phyloP scores from a whole-genome alignment of 164 flowering plant genomes.

The Pachysandra terminalis region DNA sequence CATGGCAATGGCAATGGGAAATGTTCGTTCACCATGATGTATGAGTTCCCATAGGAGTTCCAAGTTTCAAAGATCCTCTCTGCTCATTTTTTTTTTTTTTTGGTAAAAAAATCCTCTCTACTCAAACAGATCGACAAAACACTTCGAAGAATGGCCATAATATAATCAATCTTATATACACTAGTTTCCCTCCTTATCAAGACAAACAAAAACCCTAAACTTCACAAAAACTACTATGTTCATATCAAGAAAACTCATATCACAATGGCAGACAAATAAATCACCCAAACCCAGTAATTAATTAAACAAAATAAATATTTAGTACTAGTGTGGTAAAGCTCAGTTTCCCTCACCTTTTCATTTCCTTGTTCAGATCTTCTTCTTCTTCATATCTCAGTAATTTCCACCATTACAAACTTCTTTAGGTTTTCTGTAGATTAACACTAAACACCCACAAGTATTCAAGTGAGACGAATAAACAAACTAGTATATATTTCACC shows the following conservation, averaged over 20 bases:
- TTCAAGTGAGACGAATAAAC: background rate
- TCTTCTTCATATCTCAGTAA: background rate
- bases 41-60: background rate
- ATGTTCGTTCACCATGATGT: slow-evolving; percentile 7
- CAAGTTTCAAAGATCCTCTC: slow-evolving; percentile 7
- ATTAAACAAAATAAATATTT: background rate
- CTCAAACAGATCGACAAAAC: background rate
- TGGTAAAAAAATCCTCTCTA: too few species aligned
- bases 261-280: background rate
- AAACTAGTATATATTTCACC: background rate
- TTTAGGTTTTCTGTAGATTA: background rate
- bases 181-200: background rate
- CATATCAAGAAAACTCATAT: background rate
- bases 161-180: background rate
- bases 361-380: background rate
- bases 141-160: slow-evolving; percentile 3
- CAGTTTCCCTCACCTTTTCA: background rate
- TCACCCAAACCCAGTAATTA: background rate
- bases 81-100: too few species aligned
- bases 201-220: background rate
- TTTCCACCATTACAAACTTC: background rate
- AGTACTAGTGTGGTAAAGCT: background rate
- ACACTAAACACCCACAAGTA: background rate
- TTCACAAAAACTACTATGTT: background rate
- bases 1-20: slow-evolving; percentile 18